A percentile compares a stretch with the other conserved stretches of the same genome.
Evolutionary conservation across 2,329 filamentous ascomycete genomes (phyloP).

Genomic region (Diaporthe citriasiana): DNA sequence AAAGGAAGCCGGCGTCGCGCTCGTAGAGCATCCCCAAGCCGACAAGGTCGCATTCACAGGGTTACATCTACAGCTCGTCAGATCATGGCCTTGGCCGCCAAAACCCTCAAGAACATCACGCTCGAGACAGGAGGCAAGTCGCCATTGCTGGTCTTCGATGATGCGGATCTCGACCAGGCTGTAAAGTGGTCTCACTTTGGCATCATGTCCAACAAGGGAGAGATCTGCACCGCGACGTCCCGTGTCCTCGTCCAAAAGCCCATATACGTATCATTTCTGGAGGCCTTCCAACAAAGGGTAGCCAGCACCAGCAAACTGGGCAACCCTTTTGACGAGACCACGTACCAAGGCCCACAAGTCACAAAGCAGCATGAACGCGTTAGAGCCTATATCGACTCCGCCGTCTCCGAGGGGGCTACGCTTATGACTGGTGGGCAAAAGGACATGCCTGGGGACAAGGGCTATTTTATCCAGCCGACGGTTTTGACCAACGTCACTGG

Average conservation of each 20-base stretch:
- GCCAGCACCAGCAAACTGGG: constrained; percentile 71
- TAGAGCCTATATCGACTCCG: constrained; percentile 75
- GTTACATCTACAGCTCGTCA: constrained; percentile 76
- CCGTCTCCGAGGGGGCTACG: constrained; percentile 75
- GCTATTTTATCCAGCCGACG: constrained; percentile 53
- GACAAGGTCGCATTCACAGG: constrained; percentile 83
- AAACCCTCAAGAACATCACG: constrained; percentile 72
- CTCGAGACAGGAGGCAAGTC: constrained; percentile 75
- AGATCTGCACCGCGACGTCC: constrained; percentile 73
- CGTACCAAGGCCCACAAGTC: constrained; percentile 79
- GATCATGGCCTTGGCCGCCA: constrained; percentile 79
- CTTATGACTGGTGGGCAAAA: constrained; percentile 72
- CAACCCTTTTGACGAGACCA: constrained; percentile 74
- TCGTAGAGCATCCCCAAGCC: constrained; percentile 73
- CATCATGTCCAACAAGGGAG: constrained; percentile 71
- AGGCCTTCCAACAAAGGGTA: constrained; percentile 71
- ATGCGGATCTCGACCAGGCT: constrained; percentile 73
- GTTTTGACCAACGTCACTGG: constrained; percentile 54
- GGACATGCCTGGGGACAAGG: constrained; percentile 65
- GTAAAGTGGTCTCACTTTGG: constrained; percentile 65
- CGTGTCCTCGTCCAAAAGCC: constrained; percentile 71
- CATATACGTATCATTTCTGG: constrained; percentile 72
- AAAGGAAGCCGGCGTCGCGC: constrained; percentile 73
- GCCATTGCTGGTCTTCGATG: constrained; percentile 71
- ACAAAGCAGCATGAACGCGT: constrained; percentile 77